phyloP scores from a whole-genome alignment of 805 yeast genomes.

The Yarrowia divulgata region DNA sequence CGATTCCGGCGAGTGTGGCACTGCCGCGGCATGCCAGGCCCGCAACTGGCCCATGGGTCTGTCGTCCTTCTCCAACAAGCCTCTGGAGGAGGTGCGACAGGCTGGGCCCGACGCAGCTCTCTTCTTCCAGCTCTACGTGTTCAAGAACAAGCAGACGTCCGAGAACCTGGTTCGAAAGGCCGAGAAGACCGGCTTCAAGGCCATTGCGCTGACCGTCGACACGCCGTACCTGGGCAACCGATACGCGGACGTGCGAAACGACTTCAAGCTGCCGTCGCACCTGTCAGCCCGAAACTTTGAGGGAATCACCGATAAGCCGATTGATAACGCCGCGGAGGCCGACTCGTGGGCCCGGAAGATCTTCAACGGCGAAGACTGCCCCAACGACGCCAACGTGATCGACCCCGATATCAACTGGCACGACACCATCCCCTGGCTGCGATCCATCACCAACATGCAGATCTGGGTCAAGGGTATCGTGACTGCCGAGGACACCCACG shows the following conservation, averaged over 20 bases:
- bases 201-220: conserved; percentile 63
- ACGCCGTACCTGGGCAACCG: conserved; percentile 63
- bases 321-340: conserved; percentile 46
- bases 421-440: conserved; percentile 49
- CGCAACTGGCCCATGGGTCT: conserved; percentile 48
- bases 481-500: conserved; percentile 67
- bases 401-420: conserved; percentile 49
- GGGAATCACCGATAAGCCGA: conserved; percentile 41
- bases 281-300: conserved; percentile 47
- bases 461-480: conserved; percentile 70
- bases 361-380: conserved; percentile 40
- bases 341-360: conserved; percentile 43
- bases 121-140: conserved; percentile 48
- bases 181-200: conserved; percentile 52
- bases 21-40: conserved; percentile 49
- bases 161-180: conserved; percentile 45
- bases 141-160: conserved; percentile 47
- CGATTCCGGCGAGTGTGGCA: conserved; percentile 50
- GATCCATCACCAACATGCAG: conserved; percentile 54
- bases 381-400: conserved; percentile 42
- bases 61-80: conserved; percentile 45
- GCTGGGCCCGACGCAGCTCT: conserved; percentile 45
- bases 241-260: conserved; percentile 55
- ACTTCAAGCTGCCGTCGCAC: conserved; percentile 45
- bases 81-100: conserved; percentile 46